Percentiles rank a stretch among this genome's conserved stretches.
Evolutionary conservation across 164 flowering plant species (phyloP).

Genomic region (Dillenia suffruticosa): DNA sequence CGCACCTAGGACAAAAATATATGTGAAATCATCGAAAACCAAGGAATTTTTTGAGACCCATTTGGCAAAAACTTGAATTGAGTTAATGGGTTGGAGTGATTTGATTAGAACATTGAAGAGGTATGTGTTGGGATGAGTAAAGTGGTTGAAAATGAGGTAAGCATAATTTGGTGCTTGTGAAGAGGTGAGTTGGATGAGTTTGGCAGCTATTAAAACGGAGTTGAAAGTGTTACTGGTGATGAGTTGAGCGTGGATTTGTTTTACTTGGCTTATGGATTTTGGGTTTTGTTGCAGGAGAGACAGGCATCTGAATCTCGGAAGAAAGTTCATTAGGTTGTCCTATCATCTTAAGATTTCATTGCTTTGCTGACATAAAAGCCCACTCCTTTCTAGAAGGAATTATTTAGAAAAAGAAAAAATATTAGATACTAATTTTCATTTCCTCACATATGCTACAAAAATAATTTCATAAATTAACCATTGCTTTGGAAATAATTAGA

Average conservation of each 20-base stretch:
- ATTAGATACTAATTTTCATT: no score
- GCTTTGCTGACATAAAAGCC: no score
- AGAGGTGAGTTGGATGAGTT: conserved; percentile 24
- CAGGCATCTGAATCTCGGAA: no score
- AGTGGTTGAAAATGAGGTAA: conserved; percentile 20
- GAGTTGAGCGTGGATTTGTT: conserved; percentile 33
- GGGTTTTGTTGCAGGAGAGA: no score
- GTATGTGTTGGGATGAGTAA: conserved; percentile 12
- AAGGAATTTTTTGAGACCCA: conserved; percentile 12
- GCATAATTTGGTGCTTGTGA: conserved; percentile 11
- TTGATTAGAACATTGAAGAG: conserved; percentile 43
- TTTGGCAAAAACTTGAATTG: conserved; percentile 25
- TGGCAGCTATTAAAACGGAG: conserved; percentile 17
- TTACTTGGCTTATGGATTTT: not conserved
- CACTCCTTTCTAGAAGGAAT: no score
- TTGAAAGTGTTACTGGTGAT: conserved; percentile 19
- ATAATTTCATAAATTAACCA: no score
- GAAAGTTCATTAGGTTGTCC: no score
- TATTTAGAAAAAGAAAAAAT: no score
- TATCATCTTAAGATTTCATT: no score
- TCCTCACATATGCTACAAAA: no score
- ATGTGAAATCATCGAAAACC: conserved; percentile 32
- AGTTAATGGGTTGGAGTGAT: conserved; percentile 24
- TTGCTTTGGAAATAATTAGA: no score
- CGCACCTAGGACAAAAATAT: conserved; percentile 39